Evolutionary conservation across 2,329 filamentous ascomycete genomes (phyloP).

Genomic region (Alternaria sp.): DNA sequence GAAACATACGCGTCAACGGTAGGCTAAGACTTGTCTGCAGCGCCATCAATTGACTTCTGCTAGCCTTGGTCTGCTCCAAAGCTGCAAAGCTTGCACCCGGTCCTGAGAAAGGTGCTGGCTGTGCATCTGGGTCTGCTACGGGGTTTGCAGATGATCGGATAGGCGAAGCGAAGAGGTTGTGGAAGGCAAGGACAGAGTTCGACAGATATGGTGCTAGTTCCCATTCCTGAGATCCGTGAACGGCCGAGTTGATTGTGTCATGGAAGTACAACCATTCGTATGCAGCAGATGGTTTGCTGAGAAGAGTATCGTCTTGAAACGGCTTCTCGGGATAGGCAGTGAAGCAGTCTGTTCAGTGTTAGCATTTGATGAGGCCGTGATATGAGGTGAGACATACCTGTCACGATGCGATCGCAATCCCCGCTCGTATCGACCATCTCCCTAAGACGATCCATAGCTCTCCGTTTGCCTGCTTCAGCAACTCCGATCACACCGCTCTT

Average conservation of each 20-base stretch:
- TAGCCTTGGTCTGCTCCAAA: constrained; percentile 79
- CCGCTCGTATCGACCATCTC: constrained; percentile 82
- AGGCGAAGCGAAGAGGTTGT: constrained; percentile 82
- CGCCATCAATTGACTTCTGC: constrained; percentile 73
- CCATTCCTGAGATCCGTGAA: constrained; percentile 90
- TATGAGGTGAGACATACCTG: constrained; percentile 46
- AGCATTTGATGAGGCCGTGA: constrained; percentile 1
- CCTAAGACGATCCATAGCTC: constrained; percentile 72
- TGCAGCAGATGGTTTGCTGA: constrained; percentile 83
- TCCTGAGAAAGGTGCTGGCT: constrained; percentile 76
- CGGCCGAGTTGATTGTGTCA: constrained; percentile 77
- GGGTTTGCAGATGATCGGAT: constrained; percentile 53
- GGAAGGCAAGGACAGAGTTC: constrained; percentile 86
- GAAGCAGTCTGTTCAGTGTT: constrained; percentile 69
- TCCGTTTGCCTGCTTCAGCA: constrained; percentile 73
- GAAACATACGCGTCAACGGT: constrained; percentile 76
- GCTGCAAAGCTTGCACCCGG: constrained; percentile 82
- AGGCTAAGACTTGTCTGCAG: constrained; percentile 76
- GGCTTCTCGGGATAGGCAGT: constrained; percentile 83
- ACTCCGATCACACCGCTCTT: constrained; percentile 63
- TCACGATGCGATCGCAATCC: constrained; percentile 78
- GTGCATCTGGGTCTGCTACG: constrained; percentile 47
- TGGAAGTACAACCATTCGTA: constrained; percentile 98
- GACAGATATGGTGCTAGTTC: constrained; percentile 87
- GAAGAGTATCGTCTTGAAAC: constrained; percentile 90